Conservation (phyloP, 2,329 filamentous ascomycete genomes). For the Bimuria novae-zelandiae region DNA sequence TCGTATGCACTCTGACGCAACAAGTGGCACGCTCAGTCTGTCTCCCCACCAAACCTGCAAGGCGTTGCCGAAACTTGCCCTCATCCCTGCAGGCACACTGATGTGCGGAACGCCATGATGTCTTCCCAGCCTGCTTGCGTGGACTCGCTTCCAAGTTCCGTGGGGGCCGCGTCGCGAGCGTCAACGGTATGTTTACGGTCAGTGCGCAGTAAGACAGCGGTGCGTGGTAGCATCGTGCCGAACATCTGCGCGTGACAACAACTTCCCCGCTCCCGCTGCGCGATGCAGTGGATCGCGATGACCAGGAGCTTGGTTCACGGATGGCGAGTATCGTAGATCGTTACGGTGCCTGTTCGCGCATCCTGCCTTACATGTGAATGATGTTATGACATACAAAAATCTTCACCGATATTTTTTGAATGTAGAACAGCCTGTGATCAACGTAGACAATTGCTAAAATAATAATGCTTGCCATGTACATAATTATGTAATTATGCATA, state of each 20-base stretch:
- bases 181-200: no score
- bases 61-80: slow-evolving; percentile 37
- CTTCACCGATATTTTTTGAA: no score
- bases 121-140: not conserved
- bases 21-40: slow-evolving; percentile 31
- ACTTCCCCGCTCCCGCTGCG: not conserved
- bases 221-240: no score
- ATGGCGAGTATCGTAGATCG: not conserved
- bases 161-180: not conserved
- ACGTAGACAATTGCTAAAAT: no score
- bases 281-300: not conserved
- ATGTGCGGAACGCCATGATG: slow-evolving; percentile 5
- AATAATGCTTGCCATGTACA: no score
- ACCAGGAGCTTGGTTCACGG: not conserved
- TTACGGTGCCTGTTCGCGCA: not conserved
- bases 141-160: slow-evolving; percentile 10
- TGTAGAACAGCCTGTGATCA: no score
- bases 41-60: slow-evolving; percentile 28
- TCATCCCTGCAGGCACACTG: slow-evolving; percentile 29
- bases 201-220: no score
- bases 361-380: not conserved
- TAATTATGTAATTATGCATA: no score
- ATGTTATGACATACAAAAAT: no score
- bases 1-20: slow-evolving; percentile 46
- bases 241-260: no score